Evolutionary conservation across 2,329 filamentous ascomycete species (phyloP), one percentile per base, ranked within the genome.

Genomic region (Pseudopyricularia javanii): DNA sequence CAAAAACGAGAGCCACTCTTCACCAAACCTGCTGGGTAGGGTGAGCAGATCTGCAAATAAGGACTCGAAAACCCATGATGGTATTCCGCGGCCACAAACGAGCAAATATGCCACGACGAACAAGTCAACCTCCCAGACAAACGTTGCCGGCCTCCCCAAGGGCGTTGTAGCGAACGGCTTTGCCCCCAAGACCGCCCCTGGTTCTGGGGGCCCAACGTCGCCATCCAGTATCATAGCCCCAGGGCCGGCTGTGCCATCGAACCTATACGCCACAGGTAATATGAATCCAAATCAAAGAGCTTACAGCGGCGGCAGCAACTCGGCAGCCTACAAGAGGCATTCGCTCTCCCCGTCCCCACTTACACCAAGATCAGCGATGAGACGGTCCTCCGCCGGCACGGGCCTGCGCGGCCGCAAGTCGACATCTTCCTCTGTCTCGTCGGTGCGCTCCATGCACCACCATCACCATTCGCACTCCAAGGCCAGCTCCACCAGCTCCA

Each of bases 351-450:
- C 93, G 0, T 85, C 84, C 3, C 91, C 93, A 0, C 68, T 96
- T 40, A 97, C 93, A 1, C 91, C 93, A 3, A 85, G 90, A 37
- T 90, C 88, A 5, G 88, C 87, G 1, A 86, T 94, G 61, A 83
- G 93, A 11, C 85, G 90, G 34, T 82, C 88, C 2, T 95, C 89
- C 5, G 81, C 78, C 47, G 91, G 91, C 43, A 77, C 88, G 45
- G 91, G 91, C 30, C 77, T 97, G 47, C 82, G 91, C 28, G 91
- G 93, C 35, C 82, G 93, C 56, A 97, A 97, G 66, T 97, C 91
- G 1, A 98, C 93, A 0, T 96, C 90, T 0, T 95, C 90, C 0
- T 97, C 91, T 0, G 83, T 98, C 15, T 96, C 90, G 1, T 95
- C 90, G 0, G 85, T 98, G 54, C 85, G 93, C 54, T 94, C 87